Percentiles rank a stretch among this genome's conserved stretches.
These are phyloP conservation scores for Thraustochytrium sp. DNA, from an alignment of 352 stramenopile genomes.

Conservation along the genomic window DNA sequence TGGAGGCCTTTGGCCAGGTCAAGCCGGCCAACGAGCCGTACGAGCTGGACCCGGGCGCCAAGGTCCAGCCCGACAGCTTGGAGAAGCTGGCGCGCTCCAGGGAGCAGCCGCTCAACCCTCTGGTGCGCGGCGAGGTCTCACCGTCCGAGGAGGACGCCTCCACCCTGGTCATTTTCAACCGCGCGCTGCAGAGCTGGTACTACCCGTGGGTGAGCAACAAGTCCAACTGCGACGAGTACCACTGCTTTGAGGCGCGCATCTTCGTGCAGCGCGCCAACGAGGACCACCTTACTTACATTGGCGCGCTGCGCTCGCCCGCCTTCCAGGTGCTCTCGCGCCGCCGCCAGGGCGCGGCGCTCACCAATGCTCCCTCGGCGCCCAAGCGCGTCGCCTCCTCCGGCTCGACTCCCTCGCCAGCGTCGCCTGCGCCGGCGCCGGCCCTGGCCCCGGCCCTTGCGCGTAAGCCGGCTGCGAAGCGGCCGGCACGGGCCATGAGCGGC, in stretches of 20 bases:
- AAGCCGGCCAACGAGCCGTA: background rate
- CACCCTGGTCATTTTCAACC: conserved; percentile 1
- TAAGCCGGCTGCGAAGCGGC: too few species aligned
- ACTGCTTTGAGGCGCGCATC: conserved; percentile 9
- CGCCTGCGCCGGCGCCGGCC: too few species aligned
- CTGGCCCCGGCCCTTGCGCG: too few species aligned
- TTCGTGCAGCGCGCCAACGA: background rate
- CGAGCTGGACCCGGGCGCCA: background rate
- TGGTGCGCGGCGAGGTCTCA: conserved; percentile 1
- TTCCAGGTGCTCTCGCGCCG: conserved; percentile 28
- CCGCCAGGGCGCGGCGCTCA: too few species aligned
- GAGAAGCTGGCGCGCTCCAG: background rate
- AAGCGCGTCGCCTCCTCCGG: too few species aligned
- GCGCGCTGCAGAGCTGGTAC: conserved; percentile 9
- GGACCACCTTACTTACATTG: background rate
- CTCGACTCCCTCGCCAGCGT: too few species aligned
- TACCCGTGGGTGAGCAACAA: conserved; percentile 3
- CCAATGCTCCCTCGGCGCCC: too few species aligned
- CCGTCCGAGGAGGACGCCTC: background rate
- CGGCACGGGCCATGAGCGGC: background rate
- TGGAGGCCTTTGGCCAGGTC: background rate
- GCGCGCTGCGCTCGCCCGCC: background rate
- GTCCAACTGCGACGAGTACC: background rate
- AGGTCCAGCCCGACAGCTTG: background rate
- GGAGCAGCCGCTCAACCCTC: background rate